phyloP scores from a whole-genome alignment of 495 filamentous ascomycete species.

The Aspergillus olivimuriae region DNA sequence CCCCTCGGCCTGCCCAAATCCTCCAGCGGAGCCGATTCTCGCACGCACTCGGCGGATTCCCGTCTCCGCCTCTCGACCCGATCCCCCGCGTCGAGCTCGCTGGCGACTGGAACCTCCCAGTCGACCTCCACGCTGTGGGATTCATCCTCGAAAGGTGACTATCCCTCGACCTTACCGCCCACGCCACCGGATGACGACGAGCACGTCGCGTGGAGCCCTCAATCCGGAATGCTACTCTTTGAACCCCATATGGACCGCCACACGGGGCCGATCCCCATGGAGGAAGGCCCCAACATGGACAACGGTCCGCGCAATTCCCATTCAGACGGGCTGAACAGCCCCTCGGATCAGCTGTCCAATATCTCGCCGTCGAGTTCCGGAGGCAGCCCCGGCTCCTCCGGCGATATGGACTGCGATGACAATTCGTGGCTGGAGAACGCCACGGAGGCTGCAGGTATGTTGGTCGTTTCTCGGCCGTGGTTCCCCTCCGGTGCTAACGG shows the following conservation, averaged over 20 bases:
- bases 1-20: slow-evolving; percentile 26
- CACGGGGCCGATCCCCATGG: slow-evolving; percentile 27
- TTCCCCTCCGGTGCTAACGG: slow-evolving; percentile 3
- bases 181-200: slow-evolving; percentile 42
- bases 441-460: slow-evolving; percentile 38
- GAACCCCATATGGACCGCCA: slow-evolving; percentile 24
- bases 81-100: slow-evolving; percentile 31
- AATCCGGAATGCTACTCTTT: slow-evolving; percentile 30
- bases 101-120: slow-evolving; percentile 22
- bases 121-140: slow-evolving; percentile 23
- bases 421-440: slow-evolving; percentile 41
- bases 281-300: slow-evolving; percentile 32
- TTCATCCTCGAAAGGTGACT: slow-evolving; percentile 25
- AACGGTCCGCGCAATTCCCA: slow-evolving; percentile 19
- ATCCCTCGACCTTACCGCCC: slow-evolving; percentile 31
- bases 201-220: slow-evolving; percentile 33
- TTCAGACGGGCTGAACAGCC: slow-evolving; percentile 28
- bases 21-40: slow-evolving; percentile 22
- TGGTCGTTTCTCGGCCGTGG: background rate
- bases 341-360: slow-evolving; percentile 31
- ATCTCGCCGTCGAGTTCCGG: slow-evolving; percentile 30
- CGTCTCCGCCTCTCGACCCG: slow-evolving; percentile 31
- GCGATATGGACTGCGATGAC: slow-evolving; percentile 36
- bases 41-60: slow-evolving; percentile 31
- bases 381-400: slow-evolving; percentile 29